Evolutionary conservation across 2,329 filamentous ascomycete species (phyloP), one percentile per base, ranked within the genome.

Genomic region (Penicillium sp.): DNA sequence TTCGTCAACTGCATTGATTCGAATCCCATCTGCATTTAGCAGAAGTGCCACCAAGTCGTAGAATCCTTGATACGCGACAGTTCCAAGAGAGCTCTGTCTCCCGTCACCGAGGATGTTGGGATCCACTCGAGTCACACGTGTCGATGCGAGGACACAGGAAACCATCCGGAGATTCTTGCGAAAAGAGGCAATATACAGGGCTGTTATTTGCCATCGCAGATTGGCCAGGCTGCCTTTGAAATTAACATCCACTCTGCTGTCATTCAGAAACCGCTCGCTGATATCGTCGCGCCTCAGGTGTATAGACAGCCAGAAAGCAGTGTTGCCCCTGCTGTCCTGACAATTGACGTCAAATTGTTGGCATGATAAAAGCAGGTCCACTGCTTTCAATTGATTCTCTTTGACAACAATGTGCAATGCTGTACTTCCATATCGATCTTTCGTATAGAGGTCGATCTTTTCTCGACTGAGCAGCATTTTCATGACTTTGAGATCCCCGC

Each of bases 221-320:
- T 14, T n/a, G 11, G n/a, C 33, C 29, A 29, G n/a, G n/a, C n/a
- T n/a, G n/a, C 40, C 42, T 11, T 8, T 46, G 50, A 52, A 46
- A 41, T 52, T 52, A 7, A 52, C 22, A 47, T 52, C n/a, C 22
- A 52, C 12, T 41, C 50, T 52, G 42, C 33, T 40, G 15, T 52
- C 31, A 41, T 52, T 40, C 8, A 52, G 50, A 52, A 52, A 52
- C 20, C 42, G 50, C 31, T 52, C 25, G 50, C 50, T 52, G 33
- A 52, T 42, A 27, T 52, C 23, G 31, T 52, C 42, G 25, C 25
- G 42, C 22, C 50, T 20, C 27, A 52, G 50, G 29, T 41, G 14
- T 31, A 47, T 22, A 29, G 50, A 52, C 22, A 46, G 33, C 50
- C 50, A 52, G 50, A 52, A 52, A 31, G 42, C 42, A 40, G 50